Base-by-base conservation (phyloP, 2,329 filamentous ascomycete species). In the Ceratocystis diversiconidia region DNA sequence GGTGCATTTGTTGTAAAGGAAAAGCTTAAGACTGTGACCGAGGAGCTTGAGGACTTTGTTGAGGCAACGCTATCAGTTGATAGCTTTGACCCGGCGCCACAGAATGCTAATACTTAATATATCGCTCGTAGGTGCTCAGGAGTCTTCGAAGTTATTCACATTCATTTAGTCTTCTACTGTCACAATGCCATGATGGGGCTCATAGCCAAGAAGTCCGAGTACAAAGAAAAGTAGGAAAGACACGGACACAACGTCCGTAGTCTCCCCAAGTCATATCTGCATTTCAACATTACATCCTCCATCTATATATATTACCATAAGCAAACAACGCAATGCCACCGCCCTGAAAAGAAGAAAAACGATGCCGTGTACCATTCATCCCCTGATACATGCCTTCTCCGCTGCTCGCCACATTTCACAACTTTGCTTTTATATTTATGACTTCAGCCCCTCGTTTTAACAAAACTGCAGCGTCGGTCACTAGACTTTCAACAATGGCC, bases 31-130 rank as follows among this genome's bases (percentile, higher is more conserved):
- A 96, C 91, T 1, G 90, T 96, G 2, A 95, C 90, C 69, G 92
- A 97, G 74, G 94, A 97, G 77, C 77, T 97, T 66, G 94, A 97
- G 74, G 94, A 97, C 70, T 97, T 97, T 75, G 87, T 96, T 32
- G 90, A 95, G 71, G 87, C 91, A 30, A 96, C 91, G 71, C 80
- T 88, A 69, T 87, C 89, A 0, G 91, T 94, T 17, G 92, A 96
- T n/a, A 36, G 55, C 28, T 59, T 59, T n/a, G 55, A 59, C 12
- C 12, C 55, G 25, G 15, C 7, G 15, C 15, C 55, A 36, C 32
- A 59, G 55, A 36, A 28, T 5, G 25, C 8, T 10, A 52, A 22
- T 12, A 52, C 46, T 22, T 48, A 17, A n/a, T 48, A 3, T 41
- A 41, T 15, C 10, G 3, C 12, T 41, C 3, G 36, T 41, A 41